phyloP scores from a whole-genome alignment of 2,329 filamentous ascomycete genomes.

The Scedosporium boydii region DNA sequence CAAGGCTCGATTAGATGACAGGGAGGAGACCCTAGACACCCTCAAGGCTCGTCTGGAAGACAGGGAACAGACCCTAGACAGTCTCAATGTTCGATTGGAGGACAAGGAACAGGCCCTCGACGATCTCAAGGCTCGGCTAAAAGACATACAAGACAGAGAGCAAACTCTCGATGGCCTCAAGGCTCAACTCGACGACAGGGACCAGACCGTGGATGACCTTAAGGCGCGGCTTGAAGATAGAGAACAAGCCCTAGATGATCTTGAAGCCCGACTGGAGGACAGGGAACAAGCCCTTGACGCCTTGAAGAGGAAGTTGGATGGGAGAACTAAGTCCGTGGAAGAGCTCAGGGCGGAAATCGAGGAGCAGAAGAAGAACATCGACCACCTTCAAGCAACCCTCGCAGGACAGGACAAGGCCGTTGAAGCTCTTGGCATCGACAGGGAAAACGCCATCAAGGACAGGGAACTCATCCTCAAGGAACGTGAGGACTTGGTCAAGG shows the following conservation, averaged over 20 bases:
- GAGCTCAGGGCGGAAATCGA: not conserved
- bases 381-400: not conserved
- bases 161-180: not conserved
- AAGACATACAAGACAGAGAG: not conserved
- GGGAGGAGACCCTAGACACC: not conserved
- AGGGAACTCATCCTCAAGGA: not conserved
- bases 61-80: not conserved
- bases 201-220: not conserved
- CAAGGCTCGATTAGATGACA: not conserved
- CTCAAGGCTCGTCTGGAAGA: constrained; percentile 1
- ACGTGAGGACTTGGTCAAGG: not conserved
- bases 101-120: not conserved
- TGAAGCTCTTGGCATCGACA: not conserved
- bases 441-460: not conserved
- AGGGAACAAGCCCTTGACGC: not conserved
- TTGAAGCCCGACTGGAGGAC: not conserved
- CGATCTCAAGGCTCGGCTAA: not conserved
- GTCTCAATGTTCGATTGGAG: not conserved
- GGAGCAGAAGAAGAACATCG: not conserved
- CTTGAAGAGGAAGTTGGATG: constrained; percentile 2
- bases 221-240: not conserved
- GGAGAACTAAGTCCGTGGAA: not conserved
- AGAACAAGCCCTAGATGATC: not conserved
- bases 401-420: not conserved
- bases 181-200: not conserved